A percentile compares a stretch with the other conserved stretches of the same genome.
Evolutionary conservation across 805 yeast species (phyloP).

Genomic region (Metschnikowia picachoensis): DNA sequence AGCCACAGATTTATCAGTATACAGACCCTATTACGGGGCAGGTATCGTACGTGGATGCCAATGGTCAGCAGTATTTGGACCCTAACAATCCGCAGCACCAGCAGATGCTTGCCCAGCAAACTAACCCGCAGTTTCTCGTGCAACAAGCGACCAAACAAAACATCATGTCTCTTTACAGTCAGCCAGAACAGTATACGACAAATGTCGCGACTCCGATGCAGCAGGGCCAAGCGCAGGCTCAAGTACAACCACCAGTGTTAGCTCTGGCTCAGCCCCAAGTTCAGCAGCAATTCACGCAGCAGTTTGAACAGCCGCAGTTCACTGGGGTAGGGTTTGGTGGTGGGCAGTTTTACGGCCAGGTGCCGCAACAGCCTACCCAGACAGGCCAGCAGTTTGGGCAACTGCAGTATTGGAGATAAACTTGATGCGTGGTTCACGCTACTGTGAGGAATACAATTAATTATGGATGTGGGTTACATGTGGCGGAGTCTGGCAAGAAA

Average conservation of each 20-base stretch:
- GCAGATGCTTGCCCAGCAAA: conserved; percentile 32
- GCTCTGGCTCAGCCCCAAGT: conserved; percentile 8
- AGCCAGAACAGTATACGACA: conserved; percentile 38
- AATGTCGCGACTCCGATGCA: conserved; percentile 47
- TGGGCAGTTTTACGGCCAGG: conserved; percentile 1
- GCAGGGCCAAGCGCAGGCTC: conserved; percentile 17
- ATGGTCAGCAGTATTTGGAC: conserved; percentile 50
- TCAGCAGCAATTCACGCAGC: conserved; percentile 14
- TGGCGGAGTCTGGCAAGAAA: too few species aligned
- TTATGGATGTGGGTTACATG: too few species aligned
- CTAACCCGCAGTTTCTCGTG: conserved; percentile 23
- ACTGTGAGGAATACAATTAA: too few species aligned
- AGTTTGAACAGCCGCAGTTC: conserved; percentile 1
- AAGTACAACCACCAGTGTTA: neutral
- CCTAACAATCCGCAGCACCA: conserved; percentile 27
- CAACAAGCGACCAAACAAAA: conserved; percentile 38
- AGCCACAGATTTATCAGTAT: conserved; percentile 58
- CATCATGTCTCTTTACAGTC: conserved; percentile 33
- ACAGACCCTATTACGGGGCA: conserved; percentile 71
- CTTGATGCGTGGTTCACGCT: too few species aligned
- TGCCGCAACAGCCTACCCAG: neutral
- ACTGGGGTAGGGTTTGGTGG: conserved; percentile 1
- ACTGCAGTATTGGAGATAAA: neutral
- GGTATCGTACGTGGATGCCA: conserved; percentile 61
- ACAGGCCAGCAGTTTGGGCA: neutral